These are phyloP conservation scores for Naganishia liquefaciens DNA, from an alignment of 1,284 basidiomycete genomes.

Conservation along the genomic window DNA sequence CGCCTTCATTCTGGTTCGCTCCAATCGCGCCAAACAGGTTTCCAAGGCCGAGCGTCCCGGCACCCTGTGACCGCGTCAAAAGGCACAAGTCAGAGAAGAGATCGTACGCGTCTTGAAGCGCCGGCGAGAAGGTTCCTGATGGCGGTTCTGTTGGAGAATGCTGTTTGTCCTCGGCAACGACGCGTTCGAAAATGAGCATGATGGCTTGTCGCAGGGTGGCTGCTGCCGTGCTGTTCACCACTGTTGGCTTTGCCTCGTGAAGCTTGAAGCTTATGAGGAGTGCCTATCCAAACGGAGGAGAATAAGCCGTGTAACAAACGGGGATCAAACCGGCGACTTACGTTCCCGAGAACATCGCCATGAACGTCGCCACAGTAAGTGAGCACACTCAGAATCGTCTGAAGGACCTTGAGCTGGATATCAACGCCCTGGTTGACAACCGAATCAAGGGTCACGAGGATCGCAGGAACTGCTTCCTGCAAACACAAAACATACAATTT, in stretches of 20 bases:
- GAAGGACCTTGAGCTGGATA: conserved; percentile 87
- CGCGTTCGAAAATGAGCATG: conserved; percentile 97
- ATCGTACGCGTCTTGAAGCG: conserved; percentile 80
- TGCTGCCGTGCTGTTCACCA: conserved; percentile 95
- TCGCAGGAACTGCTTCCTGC: conserved; percentile 71
- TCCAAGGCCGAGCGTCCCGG: conserved; percentile 18
- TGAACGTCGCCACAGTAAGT: conserved; percentile 82
- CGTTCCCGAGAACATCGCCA: conserved; percentile 74
- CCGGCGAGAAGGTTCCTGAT: conserved; percentile 64
- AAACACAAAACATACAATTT: neutral
- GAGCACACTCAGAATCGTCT: conserved; percentile 83
- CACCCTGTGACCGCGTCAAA: conserved; percentile 58
- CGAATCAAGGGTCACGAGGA: conserved; percentile 77
- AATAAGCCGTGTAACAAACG: neutral
- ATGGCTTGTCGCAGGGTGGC: conserved; percentile 94
- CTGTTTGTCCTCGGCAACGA: conserved; percentile 70
- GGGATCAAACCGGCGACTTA: conserved; percentile 54
- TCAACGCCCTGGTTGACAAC: conserved; percentile 92
- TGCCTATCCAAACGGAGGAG: conserved; percentile 60
- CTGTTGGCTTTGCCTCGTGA: conserved; percentile 90
- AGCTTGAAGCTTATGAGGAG: conserved; percentile 89
- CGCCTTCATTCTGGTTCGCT: conserved; percentile 38
- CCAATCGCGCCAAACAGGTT: conserved; percentile 35
- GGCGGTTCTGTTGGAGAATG: conserved; percentile 27
- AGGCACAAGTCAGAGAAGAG: conserved; percentile 89